phyloP scores from a whole-genome alignment of 805 yeast genomes.

The Kodamaea fukazawae region DNA sequence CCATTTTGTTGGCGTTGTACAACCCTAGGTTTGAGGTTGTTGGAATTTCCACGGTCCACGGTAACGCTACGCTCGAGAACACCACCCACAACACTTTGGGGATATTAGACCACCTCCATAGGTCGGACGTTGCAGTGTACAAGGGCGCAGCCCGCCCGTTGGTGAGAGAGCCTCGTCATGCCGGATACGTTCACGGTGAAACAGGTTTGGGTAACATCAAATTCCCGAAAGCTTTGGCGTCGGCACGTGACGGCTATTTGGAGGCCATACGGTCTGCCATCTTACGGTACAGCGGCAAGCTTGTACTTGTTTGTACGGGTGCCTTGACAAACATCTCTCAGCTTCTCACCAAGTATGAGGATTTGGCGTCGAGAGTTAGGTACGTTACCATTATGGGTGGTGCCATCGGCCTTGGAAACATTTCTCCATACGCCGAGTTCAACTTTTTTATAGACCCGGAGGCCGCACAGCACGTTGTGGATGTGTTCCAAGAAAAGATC shows the following conservation, averaged over 20 bases:
- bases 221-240: constrained; percentile 51
- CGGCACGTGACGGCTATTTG: constrained; percentile 25
- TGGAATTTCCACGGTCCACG: constrained; percentile 76
- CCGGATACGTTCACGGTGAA: constrained; percentile 68
- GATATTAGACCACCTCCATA: constrained; percentile 56
- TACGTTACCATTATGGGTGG: constrained; percentile 79
- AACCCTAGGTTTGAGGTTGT: constrained; percentile 56
- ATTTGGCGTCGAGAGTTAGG: constrained; percentile 45
- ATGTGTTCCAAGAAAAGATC: constrained; percentile 46
- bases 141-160: constrained; percentile 64
- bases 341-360: constrained; percentile 44
- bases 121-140: constrained; percentile 58
- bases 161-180: constrained; percentile 45
- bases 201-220: constrained; percentile 77
- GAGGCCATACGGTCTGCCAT: constrained; percentile 45
- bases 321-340: constrained; percentile 70
- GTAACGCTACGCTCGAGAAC: constrained; percentile 60
- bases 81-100: constrained; percentile 72
- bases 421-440: constrained; percentile 63
- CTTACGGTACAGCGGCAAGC: constrained; percentile 39
- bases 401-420: constrained; percentile 49
- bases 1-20: constrained; percentile 60
- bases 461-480: constrained; percentile 64
- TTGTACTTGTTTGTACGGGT: constrained; percentile 72
- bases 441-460: constrained; percentile 73